These are phyloP conservation scores for Bocquillonia castaneifolia DNA, from an alignment of 441 rosid species.

Conservation along the genomic window DNA sequence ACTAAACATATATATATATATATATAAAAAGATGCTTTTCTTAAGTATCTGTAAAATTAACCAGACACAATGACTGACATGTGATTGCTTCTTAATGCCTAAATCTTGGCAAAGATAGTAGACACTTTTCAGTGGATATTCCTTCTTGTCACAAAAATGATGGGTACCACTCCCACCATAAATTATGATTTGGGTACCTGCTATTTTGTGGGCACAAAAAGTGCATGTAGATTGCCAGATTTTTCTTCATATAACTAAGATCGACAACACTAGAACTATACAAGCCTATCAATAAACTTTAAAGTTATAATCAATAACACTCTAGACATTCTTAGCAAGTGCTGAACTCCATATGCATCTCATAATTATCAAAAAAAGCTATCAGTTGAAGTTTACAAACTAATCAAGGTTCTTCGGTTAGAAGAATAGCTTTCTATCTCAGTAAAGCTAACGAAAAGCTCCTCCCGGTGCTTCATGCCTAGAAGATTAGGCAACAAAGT, in stretches of 20 bases:
- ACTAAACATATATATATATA: background rate
- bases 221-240: background rate
- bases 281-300: background rate
- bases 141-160: background rate
- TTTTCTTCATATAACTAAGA: background rate
- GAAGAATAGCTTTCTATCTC: background rate
- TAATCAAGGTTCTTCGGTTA: background rate
- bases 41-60: background rate
- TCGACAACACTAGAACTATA: background rate
- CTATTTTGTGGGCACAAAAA: no score
- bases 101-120: background rate
- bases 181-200: no score
- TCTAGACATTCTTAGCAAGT: background rate
- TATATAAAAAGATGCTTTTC: background rate
- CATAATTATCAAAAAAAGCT: background rate
- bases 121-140: background rate
- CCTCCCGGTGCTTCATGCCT: no score
- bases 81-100: background rate
- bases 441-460: background rate
- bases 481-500: background rate
- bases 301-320: background rate
- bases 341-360: background rate
- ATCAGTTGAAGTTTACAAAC: background rate
- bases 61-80: background rate
- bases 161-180: background rate